Evolutionary conservation across 2,329 filamentous ascomycete genomes (phyloP).

Genomic region (Bisporella sp.): DNA sequence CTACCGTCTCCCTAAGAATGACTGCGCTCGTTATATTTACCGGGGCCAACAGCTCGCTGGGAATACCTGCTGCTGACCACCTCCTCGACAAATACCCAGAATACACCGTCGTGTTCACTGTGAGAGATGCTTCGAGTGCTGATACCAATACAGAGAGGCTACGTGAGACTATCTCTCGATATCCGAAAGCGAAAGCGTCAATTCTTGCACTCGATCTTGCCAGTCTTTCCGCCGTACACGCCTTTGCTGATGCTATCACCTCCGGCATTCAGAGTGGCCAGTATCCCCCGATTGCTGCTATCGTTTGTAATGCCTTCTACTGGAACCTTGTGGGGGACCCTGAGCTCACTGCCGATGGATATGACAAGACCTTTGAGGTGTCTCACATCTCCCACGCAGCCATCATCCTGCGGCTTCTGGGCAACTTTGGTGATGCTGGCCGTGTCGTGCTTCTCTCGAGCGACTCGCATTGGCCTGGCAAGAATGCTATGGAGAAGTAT

Average conservation of each 20-base stretch:
- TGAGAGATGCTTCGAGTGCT: conserved; percentile 22
- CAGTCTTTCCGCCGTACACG: conserved; percentile 27
- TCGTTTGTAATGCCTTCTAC: conserved; percentile 35
- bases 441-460: conserved; percentile 27
- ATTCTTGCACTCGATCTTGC: conserved; percentile 31
- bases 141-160: conserved; percentile 26
- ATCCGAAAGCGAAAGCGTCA: conserved; percentile 19
- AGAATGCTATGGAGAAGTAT: too few relatives aligned
- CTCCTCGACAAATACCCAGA: conserved; percentile 6
- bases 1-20: too few relatives aligned
- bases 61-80: neutral
- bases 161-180: conserved; percentile 13
- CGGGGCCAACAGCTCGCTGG: conserved; percentile 1
- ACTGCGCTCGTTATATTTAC: too few relatives aligned
- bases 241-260: conserved; percentile 26
- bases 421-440: conserved; percentile 16
- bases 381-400: conserved; percentile 32
- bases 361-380: conserved; percentile 34
- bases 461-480: too few relatives aligned
- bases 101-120: conserved; percentile 23
- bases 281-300: conserved; percentile 28
- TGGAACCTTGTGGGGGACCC: conserved; percentile 31
- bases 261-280: conserved; percentile 22
- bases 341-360: conserved; percentile 30
- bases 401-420: conserved; percentile 31